Evolutionary conservation across 1,284 basidiomycete species (phyloP), one percentile per base, ranked within the genome.

Genomic region (Bjerkandera adusta): DNA sequence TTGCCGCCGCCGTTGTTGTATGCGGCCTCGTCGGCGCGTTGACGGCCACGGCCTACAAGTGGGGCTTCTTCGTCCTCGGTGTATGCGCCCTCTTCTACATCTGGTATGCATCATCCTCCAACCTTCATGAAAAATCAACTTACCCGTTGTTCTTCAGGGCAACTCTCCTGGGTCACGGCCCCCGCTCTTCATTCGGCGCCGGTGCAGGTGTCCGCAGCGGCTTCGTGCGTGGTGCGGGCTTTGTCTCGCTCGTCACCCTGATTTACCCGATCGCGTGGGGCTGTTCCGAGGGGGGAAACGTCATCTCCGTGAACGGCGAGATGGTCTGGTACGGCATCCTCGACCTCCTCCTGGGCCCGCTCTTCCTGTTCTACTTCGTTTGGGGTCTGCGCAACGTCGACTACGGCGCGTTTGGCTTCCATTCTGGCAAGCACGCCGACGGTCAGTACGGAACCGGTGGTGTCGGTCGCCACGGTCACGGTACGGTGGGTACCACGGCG

Each of bases 241-340:
- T 69, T 54, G 63, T 81, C 49, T 65, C 70, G 10, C 68, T 77
- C 60, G 64, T 81, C 49, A 75, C 75, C 69, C 54, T 77, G 48
- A 57, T 81, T 27, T 82, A 81, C 61, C 71, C 72, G 10, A 66
- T 74, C 49, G 63, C 59, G 18, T 77, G 75, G 75, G 75, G 68
- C 36, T 57, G 71, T 18, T 68, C 68, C 2, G 76, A 79, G 48
- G 76, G 75, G 8, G 63, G 68, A 10, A 73, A 79, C 58, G 65
- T 63, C 38, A 75, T 78, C 51, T 63, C 65, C 0, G 67, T 70
- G 12, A 65, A 68, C 25, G 61, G 62, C 44, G 75, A 71, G 58
- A 71, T 71, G 71, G 62, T 77, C 42, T 82, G 76, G 64, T 83
- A 83, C 61, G 81, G 80, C 48, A 66, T 81, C 45, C 70, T 84